Evolutionary conservation across 768 basidiomycete species (phyloP), one percentile per base, ranked within the genome.

Genomic region (Kwoniella shandongensis): DNA sequence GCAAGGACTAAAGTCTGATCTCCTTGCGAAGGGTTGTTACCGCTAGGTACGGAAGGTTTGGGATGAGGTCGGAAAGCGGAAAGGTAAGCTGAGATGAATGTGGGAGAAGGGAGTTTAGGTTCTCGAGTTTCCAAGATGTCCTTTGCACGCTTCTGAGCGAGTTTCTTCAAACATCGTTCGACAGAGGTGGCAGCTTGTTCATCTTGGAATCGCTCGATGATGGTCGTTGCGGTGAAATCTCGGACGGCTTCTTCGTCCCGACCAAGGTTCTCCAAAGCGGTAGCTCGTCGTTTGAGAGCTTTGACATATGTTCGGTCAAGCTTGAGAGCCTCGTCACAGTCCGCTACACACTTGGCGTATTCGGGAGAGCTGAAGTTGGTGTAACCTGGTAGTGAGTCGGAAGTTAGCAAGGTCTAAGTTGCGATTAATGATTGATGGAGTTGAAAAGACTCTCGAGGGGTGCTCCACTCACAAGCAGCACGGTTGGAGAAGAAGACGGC

Each of bases 401-500:
- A 23, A 20, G 50, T 52, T n/a, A 57, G 46, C 23, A 45, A 56
- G 42, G 51, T 57, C 44, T 54, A 49, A 36, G 48, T 51, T 44
- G 44, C 8, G 41, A 32, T 18, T 44, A n/a, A 40, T 15, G 2
- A 39, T 20, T 25, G 18, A 6, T 12, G 27, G 22, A 25, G 10
- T 5, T 40, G 29, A 36, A 13, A 13, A 36, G 39, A n/a, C n/a
- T n/a, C n/a, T n/a, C n/a, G n/a, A 44, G 23, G 17, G 3, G 35
- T 25, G 25, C 25, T 23, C 30, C 54, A 5, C 86, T 54, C 57
- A 91, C 94, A 97, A 60, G 96, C 96, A 38, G 94, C 96, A 49
- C 96, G 86, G 78, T 99, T 99, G 78, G 89, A 90, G 83, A 86
- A 97, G 79, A 87, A 99, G 29, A 97, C 90, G 26, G 96, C 86